Conservation (phyloP, 768 basidiomycete species). For the Chlorophyllum brunneum region DNA sequence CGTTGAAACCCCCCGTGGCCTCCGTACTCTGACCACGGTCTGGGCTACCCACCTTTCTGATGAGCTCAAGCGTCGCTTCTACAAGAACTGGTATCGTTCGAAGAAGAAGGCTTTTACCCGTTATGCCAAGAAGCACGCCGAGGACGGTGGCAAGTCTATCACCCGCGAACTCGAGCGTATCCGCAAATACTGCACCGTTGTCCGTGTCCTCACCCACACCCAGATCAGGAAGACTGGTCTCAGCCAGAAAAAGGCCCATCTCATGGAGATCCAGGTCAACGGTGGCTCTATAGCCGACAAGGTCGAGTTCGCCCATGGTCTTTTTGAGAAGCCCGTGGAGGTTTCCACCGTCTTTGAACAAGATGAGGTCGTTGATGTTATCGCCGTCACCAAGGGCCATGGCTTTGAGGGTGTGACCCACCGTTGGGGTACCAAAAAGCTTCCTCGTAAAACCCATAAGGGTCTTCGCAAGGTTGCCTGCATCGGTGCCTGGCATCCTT, state of each 20-base stretch:
- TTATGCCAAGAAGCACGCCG: constrained; percentile 99
- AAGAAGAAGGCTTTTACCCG: constrained; percentile 99
- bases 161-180: constrained; percentile 98
- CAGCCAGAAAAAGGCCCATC: constrained; percentile 98
- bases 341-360: constrained; percentile 87
- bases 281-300: constrained; percentile 96
- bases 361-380: constrained; percentile 94
- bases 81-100: constrained; percentile 99
- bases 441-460: constrained; percentile 98
- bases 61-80: constrained; percentile 98
- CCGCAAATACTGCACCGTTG: constrained; percentile 99
- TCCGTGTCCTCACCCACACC: constrained; percentile 98
- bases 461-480: constrained; percentile 99
- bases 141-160: constrained; percentile 88
- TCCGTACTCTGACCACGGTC: constrained; percentile 97
- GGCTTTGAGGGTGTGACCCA: constrained; percentile 99
- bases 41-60: constrained; percentile 98
- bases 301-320: constrained; percentile 88
- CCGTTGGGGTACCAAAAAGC: constrained; percentile 99
- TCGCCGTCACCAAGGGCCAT: constrained; percentile 98
- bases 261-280: constrained; percentile 99
- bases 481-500: constrained; percentile 98
- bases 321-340: constrained; percentile 97
- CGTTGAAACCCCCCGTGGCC: constrained; percentile 98
- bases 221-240: constrained; percentile 98